These are phyloP conservation scores for Aspergillus campestris DNA, from an alignment of 495 filamentous ascomycete species.

Conservation along the genomic window DNA sequence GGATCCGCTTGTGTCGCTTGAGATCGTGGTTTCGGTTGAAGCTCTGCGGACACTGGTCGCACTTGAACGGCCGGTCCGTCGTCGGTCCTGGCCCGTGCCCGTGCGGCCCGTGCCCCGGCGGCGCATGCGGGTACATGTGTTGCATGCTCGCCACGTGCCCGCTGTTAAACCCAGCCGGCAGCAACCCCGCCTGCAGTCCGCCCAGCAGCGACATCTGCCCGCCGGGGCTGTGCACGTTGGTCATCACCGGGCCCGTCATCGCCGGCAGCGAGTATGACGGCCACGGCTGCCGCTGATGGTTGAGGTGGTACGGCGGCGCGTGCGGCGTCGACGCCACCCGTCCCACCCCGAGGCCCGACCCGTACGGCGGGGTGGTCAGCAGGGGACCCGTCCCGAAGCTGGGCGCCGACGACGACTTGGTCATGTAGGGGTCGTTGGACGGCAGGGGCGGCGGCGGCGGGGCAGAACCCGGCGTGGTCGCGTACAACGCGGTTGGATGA, in stretches of 20 bases:
- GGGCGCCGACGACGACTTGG: constrained; percentile 51
- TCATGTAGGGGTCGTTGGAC: constrained; percentile 52
- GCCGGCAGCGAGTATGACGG: constrained; percentile 48
- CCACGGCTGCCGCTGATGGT: constrained; percentile 43
- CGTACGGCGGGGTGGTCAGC: constrained; percentile 53
- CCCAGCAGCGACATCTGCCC: constrained; percentile 61
- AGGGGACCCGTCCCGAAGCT: constrained; percentile 47
- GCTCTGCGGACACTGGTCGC: constrained; percentile 81
- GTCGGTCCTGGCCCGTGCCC: constrained; percentile 36
- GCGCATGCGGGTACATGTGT: constrained; percentile 38
- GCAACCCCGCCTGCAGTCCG: constrained; percentile 43
- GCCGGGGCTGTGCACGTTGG: constrained; percentile 66
- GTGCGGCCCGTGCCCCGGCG: constrained; percentile 32
- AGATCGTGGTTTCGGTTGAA: constrained; percentile 98
- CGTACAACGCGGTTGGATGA: constrained; percentile 27
- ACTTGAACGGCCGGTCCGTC: constrained; percentile 88
- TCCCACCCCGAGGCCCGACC: constrained; percentile 48
- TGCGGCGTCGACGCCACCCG: constrained; percentile 48
- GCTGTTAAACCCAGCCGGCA: constrained; percentile 44
- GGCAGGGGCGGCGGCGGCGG: constrained; percentile 54
- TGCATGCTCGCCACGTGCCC: constrained; percentile 48
- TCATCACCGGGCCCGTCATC: constrained; percentile 65
- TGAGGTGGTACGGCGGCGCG: constrained; percentile 41
- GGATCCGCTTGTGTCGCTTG: constrained; percentile 92
- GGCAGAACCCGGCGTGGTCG: constrained; percentile 39